Percentiles rank a stretch among this genome's conserved stretches.
Conservation (phyloP, 306 rosid genomes). For the Sophora flavescens region DNA sequence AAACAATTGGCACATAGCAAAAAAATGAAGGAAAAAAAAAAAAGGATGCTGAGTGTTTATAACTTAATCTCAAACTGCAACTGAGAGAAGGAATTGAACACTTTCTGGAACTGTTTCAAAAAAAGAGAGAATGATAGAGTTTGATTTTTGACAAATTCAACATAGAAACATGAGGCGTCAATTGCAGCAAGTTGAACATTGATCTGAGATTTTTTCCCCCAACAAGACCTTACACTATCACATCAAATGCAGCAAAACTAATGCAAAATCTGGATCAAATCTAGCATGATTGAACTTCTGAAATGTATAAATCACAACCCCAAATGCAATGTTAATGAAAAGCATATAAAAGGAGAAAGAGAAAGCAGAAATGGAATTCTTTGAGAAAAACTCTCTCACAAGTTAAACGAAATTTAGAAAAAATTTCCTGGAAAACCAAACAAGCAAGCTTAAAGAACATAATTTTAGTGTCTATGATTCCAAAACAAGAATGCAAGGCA, state of each 20-base stretch:
- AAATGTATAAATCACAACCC: conserved; percentile 1
- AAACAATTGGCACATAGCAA: conserved; percentile 30
- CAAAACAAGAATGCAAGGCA: conserved; percentile 47
- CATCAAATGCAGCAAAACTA: conserved; percentile 38
- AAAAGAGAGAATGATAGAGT: conserved; percentile 23
- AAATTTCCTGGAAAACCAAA: conserved; percentile 28
- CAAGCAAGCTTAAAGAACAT: not conserved
- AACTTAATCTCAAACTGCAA: conserved; percentile 20
- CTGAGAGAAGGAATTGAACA: conserved; percentile 30
- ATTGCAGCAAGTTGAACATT: conserved; percentile 33
- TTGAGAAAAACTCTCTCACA: not conserved
- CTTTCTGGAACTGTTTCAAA: conserved; percentile 15
- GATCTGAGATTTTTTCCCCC: conserved; percentile 6
- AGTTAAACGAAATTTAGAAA: not conserved
- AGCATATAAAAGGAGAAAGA: not conserved
- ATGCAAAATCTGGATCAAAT: conserved; percentile 34
- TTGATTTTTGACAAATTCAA: conserved; percentile 41
- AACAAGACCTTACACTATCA: conserved; percentile 20
- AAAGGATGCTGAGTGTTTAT: not conserved
- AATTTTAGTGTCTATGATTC: conserved; percentile 16
- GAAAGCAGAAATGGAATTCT: not conserved
- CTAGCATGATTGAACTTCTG: conserved; percentile 3
- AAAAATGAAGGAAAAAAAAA: not conserved
- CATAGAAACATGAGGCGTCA: conserved; percentile 35
- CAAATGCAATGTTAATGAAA: conserved; percentile 31